Evolutionary conservation across 352 stramenopile species (phyloP), one percentile per base, ranked within the genome.

Genomic region (Aphanomyces euteiches): DNA sequence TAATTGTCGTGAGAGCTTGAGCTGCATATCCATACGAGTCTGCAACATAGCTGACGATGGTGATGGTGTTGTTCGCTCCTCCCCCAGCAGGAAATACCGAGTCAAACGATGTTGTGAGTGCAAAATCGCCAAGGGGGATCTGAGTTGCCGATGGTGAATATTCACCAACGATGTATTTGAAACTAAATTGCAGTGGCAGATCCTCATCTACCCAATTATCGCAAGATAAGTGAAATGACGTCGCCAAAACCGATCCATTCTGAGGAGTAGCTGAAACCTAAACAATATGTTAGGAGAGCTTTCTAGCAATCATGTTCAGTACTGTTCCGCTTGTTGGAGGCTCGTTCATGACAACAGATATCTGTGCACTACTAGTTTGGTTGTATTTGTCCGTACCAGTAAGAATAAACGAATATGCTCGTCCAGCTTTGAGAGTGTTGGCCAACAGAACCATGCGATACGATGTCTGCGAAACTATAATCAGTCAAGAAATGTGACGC

Each of bases 131-230:
- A 48, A 91, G 68, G 3, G 84, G 80, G 47, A 89, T 64, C 39
- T 91, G 81, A 1, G 60, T 73, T 10, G 78, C 81, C 36, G 77
- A 76, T 0, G 77, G 85, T 48, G 78, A 86, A 0, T 81, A 74
- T 0, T 75, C 66, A 3, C 80, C 84, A 28, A 83, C 82, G 47
- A 91, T 91, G 66, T 91, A 91, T 66, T 79, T 84, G 73, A 86
- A 91, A n/a, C 79, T 83, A 73, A 88, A 91, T 47, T 79, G 79
- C 1, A 91, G 72, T 10, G 84, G 84, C 57, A 79, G 57, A 53
- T 89, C 82, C 47, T 88, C 84, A 47, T 89, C 84, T 0, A 90
- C 84, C 84, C 84, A 91, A 50, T 87, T 76, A 17, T 72, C 80
- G 10, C 77, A 77, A 3, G 82, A 72, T 2, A 87, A 61, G 3